Evolutionary conservation across 331 rosid genomes (phyloP).

Genomic region (Telfairia occidentalis): DNA sequence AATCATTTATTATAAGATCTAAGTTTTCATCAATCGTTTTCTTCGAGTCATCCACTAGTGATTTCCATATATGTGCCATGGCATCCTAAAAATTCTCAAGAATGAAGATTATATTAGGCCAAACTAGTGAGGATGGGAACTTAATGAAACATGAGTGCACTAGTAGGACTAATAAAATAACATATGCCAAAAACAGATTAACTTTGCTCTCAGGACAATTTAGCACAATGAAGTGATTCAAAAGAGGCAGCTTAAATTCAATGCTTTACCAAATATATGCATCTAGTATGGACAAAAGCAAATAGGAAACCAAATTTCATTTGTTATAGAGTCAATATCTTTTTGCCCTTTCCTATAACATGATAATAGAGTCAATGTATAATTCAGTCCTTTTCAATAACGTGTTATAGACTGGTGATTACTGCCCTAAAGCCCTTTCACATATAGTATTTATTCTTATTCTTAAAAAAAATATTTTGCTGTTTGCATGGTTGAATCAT

Average conservation of each 20-base stretch:
- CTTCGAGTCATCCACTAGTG: conserved; percentile 87
- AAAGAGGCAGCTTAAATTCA: background rate
- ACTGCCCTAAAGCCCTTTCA: too few species aligned
- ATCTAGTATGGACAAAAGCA: background rate
- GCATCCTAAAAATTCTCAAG: conserved; percentile 58
- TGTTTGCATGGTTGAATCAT: background rate
- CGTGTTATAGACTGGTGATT: background rate
- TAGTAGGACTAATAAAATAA: background rate
- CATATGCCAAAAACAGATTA: background rate
- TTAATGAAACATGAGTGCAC: background rate
- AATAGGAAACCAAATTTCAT: background rate
- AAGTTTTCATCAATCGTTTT: conserved; percentile 82
- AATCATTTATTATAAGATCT: conserved; percentile 69
- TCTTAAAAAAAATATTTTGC: too few species aligned
- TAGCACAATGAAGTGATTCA: background rate
- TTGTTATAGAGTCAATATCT: background rate
- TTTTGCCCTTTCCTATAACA: background rate
- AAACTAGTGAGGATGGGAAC: background rate
- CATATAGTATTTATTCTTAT: too few species aligned
- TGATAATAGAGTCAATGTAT: too few species aligned
- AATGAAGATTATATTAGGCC: conserved; percentile 16
- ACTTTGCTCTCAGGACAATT: background rate
- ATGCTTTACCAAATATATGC: background rate
- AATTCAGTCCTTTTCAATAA: background rate
- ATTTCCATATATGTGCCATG: conserved; percentile 96